Evolutionary conservation across 83 land plant species (phyloP), one percentile per base, ranked within the genome.

Genomic region (Thuja plicata): DNA sequence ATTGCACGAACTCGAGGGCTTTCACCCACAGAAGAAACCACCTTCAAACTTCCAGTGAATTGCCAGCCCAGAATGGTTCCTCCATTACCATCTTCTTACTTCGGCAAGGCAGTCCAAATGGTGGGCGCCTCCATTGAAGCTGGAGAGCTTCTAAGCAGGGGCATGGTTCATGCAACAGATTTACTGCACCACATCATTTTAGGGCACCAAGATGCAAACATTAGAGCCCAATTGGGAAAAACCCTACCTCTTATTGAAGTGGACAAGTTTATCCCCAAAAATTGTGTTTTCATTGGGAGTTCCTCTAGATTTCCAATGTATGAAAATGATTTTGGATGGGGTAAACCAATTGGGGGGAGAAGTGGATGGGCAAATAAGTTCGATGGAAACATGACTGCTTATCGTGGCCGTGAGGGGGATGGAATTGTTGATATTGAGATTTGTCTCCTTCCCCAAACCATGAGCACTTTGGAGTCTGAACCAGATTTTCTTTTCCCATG

Each of bases 301-400:
- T 95, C 96, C 37, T 91, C 95, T 30, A 78, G 96, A 85, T 95
- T 94, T 84, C 92, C 94, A 27, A 92, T n/a, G n/a, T n/a, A n/a
- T n/a, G n/a, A n/a, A n/a, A n/a, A n/a, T n/a, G n/a, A n/a, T n/a
- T n/a, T n/a, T n/a, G n/a, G n/a, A n/a, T n/a, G n/a, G n/a, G n/a
- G n/a, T n/a, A n/a, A n/a, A n/a, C n/a, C n/a, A n/a, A n/a, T n/a
- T n/a, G n/a, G n/a, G n/a, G n/a, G n/a, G n/a, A n/a, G n/a, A n/a
- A n/a, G n/a, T n/a, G n/a, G n/a, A n/a, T n/a, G n/a, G n/a, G n/a
- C n/a, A n/a, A n/a, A n/a, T n/a, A n/a, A n/a, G n/a, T n/a, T n/a
- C 94, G 95, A 94, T 88, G 95, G 96, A 3, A 95, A 95, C 90
- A 89, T 95, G 9, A 91, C 94, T 57, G 92, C 94, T 2, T 95